Percentiles rank a stretch among this genome's conserved stretches.
Conservation (phyloP, 306 rosid genomes). For the Malus orientalis region DNA sequence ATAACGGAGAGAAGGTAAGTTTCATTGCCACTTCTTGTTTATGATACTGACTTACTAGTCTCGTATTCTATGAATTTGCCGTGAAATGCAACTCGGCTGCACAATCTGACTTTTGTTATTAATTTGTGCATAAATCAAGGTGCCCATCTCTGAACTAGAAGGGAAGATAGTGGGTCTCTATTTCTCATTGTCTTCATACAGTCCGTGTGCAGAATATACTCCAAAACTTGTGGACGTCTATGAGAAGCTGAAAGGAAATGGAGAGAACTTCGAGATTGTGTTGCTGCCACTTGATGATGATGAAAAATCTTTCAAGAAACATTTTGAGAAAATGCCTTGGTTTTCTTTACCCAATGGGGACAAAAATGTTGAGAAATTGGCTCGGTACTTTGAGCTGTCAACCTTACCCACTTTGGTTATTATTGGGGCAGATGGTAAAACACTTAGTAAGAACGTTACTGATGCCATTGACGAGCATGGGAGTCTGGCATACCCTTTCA, state of each 20-base stretch:
- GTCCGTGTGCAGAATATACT: slow-evolving; percentile 26
- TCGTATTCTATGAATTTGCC: background rate
- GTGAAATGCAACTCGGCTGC: background rate
- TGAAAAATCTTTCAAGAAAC: slow-evolving; percentile 39
- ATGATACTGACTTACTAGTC: background rate
- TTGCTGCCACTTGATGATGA: slow-evolving; percentile 39
- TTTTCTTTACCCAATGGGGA: slow-evolving; percentile 57
- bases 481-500: slow-evolving; percentile 57
- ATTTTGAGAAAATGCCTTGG: slow-evolving; percentile 44
- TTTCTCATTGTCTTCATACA: slow-evolving; percentile 29
- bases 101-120: slow-evolving; percentile 12
- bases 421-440: slow-evolving; percentile 66
- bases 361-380: slow-evolving; percentile 29
- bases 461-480: slow-evolving; percentile 58
- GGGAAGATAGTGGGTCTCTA: slow-evolving; percentile 60
- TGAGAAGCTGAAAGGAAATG: slow-evolving; percentile 45
- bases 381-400: slow-evolving; percentile 42
- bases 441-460: slow-evolving; percentile 40
- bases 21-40: background rate
- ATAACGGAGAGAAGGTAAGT: slow-evolving; percentile 43
- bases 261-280: slow-evolving; percentile 61
- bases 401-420: slow-evolving; percentile 53
- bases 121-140: slow-evolving; percentile 20
- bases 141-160: slow-evolving; percentile 54
- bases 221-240: slow-evolving; percentile 42